A percentile compares a stretch with the other conserved stretches of the same genome.
These are phyloP conservation scores for Choanephora cucurbitarum DNA, from an alignment of 371 early-diverging fungal species.

Conservation along the genomic window DNA sequence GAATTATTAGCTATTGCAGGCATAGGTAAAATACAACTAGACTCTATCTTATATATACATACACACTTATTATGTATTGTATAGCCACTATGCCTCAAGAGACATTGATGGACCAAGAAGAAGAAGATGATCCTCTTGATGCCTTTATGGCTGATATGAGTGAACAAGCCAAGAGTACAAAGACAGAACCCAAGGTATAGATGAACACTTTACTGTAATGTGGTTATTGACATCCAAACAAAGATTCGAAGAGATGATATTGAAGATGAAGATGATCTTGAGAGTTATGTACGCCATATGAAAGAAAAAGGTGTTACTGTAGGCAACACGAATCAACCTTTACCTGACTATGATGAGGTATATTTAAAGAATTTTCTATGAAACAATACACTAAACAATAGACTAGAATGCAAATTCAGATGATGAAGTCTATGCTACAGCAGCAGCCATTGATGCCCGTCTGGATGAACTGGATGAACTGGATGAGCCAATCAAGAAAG, in stretches of 20 bases:
- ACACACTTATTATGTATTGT: no score
- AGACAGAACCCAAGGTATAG: conserved; percentile 52
- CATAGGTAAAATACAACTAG: conserved; percentile 17
- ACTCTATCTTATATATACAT: background rate
- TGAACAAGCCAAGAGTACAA: conserved; percentile 57
- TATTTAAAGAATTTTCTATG: conserved; percentile 5
- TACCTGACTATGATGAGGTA: conserved; percentile 56
- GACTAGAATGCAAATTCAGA: conserved; percentile 74
- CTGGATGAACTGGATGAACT: conserved; percentile 29
- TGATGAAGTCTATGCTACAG: conserved; percentile 87
- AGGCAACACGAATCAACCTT: conserved; percentile 50
- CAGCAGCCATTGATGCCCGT: conserved; percentile 71
- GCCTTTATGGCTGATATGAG: conserved; percentile 88
- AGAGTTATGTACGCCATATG: conserved; percentile 79
- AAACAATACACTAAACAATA: background rate
- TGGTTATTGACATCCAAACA: background rate
- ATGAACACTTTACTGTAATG: no score
- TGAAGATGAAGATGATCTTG: conserved; percentile 82
- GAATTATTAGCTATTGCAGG: conserved; percentile 35
- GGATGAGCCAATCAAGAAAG: conserved; percentile 40
- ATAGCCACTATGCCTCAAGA: no score
- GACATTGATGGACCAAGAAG: conserved; percentile 44
- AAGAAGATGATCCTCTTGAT: conserved; percentile 83
- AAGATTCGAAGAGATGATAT: conserved; percentile 66
- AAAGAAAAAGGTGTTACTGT: conserved; percentile 72